These are phyloP conservation scores for Antitrichia curtipendula DNA, from an alignment of 225 moss, liverwort and hornwort species.

Conservation along the genomic window DNA sequence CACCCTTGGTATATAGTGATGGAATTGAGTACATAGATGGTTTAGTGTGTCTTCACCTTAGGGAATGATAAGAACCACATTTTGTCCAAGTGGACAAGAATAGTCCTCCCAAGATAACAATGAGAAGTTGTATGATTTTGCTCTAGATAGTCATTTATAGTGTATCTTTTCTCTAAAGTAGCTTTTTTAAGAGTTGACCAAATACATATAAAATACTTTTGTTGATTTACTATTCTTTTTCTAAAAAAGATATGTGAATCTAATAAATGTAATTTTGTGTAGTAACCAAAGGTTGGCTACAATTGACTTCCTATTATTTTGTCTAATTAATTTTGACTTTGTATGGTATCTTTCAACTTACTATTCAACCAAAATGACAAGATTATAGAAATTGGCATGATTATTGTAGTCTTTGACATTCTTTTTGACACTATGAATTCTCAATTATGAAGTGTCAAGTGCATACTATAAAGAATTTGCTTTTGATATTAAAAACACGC, in stretches of 20 bases:
- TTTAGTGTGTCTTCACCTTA: too few relatives aligned
- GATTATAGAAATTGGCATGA: rapidly evolving
- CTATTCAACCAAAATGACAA: background rate
- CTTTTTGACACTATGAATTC: background rate
- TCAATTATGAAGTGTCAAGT: rapidly evolving
- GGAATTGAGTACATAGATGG: too few relatives aligned
- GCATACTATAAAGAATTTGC: background rate
- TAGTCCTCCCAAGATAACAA: background rate
- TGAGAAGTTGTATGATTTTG: background rate
- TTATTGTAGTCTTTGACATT: background rate
- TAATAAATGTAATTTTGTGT: background rate
- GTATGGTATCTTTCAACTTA: background rate
- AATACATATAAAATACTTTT: background rate
- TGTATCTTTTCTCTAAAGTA: background rate
- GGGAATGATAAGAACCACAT: background rate
- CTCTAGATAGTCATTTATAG: background rate
- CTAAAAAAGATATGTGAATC: background rate
- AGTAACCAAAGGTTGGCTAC: background rate
- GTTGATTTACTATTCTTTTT: background rate
- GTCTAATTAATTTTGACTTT: too few relatives aligned
- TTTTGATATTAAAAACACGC: background rate
- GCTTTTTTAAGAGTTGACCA: too few relatives aligned
- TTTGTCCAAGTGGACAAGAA: background rate
- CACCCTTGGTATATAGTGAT: too few relatives aligned
- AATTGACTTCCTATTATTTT: background rate